Conservation (phyloP, 805 yeast species). For the Candida parachauliodes region DNA sequence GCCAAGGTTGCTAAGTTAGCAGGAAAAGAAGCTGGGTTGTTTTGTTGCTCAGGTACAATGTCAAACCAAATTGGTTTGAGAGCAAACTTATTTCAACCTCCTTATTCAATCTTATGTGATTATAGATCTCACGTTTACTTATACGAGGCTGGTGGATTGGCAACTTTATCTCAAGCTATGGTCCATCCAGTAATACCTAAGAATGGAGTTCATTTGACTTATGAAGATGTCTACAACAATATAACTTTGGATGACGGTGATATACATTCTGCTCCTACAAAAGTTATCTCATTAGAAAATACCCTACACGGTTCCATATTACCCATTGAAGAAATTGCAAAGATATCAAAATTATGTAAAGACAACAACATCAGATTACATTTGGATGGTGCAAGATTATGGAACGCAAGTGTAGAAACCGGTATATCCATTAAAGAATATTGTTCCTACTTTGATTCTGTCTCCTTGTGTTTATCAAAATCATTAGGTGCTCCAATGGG, state of each 20-base stretch:
- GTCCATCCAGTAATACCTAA: conserved; percentile 34
- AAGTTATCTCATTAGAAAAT: conserved; percentile 41
- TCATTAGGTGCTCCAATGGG: conserved; percentile 44
- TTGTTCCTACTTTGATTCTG: conserved; percentile 38
- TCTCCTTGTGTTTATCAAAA: conserved; percentile 41
- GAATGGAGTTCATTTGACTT: conserved; percentile 33
- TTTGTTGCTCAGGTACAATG: conserved; percentile 41
- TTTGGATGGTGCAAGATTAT: conserved; percentile 42
- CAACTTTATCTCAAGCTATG: conserved; percentile 42
- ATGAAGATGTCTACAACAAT: conserved; percentile 34
- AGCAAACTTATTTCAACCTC: conserved; percentile 39
- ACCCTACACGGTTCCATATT: conserved; percentile 41
- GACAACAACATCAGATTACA: conserved; percentile 33
- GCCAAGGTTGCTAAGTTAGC: conserved; percentile 30
- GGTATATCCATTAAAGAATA: conserved; percentile 38
- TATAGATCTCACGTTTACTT: conserved; percentile 33
- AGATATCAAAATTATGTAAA: conserved; percentile 32
- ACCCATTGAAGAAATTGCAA: conserved; percentile 37
- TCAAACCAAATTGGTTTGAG: conserved; percentile 40
- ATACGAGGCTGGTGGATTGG: conserved; percentile 42
- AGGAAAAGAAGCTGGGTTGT: conserved; percentile 39
- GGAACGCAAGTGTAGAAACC: conserved; percentile 42
- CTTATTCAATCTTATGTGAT: conserved; percentile 38
- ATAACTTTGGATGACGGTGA: conserved; percentile 42
- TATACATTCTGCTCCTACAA: conserved; percentile 43